Evolutionary conservation across 257 asterid species (phyloP).

Genomic region (Nicotiana obtusifolia): DNA sequence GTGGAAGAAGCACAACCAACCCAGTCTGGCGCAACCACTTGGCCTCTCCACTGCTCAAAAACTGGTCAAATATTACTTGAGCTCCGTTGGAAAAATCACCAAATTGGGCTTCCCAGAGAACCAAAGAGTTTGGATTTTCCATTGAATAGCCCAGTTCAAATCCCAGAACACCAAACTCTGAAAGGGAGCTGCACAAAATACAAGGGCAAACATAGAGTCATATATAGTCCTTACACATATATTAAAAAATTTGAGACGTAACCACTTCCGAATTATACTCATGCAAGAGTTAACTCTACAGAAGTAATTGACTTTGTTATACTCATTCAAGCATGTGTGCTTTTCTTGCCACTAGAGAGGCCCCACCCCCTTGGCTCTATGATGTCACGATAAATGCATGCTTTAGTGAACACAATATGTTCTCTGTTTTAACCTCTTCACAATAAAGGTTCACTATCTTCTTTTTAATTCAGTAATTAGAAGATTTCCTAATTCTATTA

Average conservation of each 20-base stretch:
- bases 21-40: conserved; percentile 98
- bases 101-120: conserved; percentile 95
- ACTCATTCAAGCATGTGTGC: neutral
- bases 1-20: conserved; percentile 79
- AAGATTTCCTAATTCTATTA: too few relatives aligned
- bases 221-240: neutral
- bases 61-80: conserved; percentile 93
- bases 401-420: neutral
- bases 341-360: neutral
- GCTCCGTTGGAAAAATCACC: conserved; percentile 95
- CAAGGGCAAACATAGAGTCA: conserved; percentile 5
- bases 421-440: neutral
- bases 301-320: neutral
- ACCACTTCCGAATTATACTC: neutral
- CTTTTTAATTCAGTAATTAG: neutral
- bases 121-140: conserved; percentile 95
- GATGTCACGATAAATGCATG: neutral
- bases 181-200: conserved; percentile 63
- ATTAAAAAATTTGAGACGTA: neutral
- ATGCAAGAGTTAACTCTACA: neutral
- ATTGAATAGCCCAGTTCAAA: conserved; percentile 93
- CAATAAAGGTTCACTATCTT: too few relatives aligned
- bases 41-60: conserved; percentile 92
- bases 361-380: neutral
- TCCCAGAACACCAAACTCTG: conserved; percentile 91